Conservation (phyloP, 2,329 filamentous ascomycete genomes). For the Hypoxylon rubiginosum region DNA sequence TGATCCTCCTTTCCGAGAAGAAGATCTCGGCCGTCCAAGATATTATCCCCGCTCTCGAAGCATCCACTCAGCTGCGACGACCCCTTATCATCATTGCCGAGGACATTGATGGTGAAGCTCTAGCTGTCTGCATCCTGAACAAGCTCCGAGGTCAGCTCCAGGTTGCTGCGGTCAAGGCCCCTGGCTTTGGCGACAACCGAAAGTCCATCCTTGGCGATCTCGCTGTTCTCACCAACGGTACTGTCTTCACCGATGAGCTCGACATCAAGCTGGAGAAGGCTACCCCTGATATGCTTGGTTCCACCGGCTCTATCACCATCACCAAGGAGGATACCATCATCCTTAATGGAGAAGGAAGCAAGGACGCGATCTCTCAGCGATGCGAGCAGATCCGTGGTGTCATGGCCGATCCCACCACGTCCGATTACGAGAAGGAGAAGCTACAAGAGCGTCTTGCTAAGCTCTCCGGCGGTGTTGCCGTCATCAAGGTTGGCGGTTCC, state of each 20-base stretch:
- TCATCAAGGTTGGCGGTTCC: constrained; percentile 98
- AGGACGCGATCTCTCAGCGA: constrained; percentile 92
- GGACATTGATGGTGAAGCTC: constrained; percentile 98
- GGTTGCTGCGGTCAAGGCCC: constrained; percentile 98
- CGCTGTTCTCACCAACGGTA: constrained; percentile 94
- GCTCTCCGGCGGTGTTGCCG: constrained; percentile 97
- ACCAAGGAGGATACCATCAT: constrained; percentile 99
- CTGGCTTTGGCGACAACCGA: constrained; percentile 99
- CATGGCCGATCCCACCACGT: constrained; percentile 92
- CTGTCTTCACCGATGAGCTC: constrained; percentile 97
- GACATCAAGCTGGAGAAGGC: constrained; percentile 99
- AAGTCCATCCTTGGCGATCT: constrained; percentile 99
- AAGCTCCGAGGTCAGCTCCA: constrained; percentile 99
- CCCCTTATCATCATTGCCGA: constrained; percentile 98
- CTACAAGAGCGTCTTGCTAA: constrained; percentile 99
- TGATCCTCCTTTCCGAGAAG: constrained; percentile 99
- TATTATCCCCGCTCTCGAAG: constrained; percentile 97
- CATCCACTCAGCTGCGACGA: constrained; percentile 93
- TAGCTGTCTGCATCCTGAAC: constrained; percentile 99
- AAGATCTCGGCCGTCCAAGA: constrained; percentile 99
- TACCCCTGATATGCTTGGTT: constrained; percentile 94
- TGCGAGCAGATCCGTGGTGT: constrained; percentile 99
- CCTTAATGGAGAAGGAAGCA: constrained; percentile 95
- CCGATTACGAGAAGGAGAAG: constrained; percentile 99
- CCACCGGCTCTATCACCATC: constrained; percentile 98